phyloP scores from a whole-genome alignment of 768 basidiomycete genomes.

The Hirschioporus abietinus region DNA sequence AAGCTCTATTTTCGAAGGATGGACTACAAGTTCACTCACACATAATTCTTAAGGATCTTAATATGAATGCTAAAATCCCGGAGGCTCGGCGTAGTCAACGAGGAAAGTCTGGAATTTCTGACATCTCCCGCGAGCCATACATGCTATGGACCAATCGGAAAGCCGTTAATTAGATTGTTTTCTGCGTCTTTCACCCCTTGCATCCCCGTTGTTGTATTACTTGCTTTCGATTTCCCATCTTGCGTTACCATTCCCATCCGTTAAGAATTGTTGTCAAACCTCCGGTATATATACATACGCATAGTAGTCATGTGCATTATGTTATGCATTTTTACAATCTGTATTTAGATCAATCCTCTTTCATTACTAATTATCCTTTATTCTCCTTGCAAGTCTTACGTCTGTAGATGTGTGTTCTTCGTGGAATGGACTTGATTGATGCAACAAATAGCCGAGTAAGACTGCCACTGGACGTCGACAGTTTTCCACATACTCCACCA shows the following conservation, averaged over 20 bases:
- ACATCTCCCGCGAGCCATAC: constrained; percentile 74
- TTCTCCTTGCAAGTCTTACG: not conserved
- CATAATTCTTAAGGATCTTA: constrained; percentile 50
- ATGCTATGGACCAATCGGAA: constrained; percentile 86
- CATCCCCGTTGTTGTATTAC: not conserved
- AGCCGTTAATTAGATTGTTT: constrained; percentile 36
- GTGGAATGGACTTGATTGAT: not conserved
- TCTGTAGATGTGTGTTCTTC: not conserved
- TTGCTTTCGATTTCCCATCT: not conserved
- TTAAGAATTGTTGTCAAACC: not conserved
- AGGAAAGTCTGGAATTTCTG: constrained; percentile 52
- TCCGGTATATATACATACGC: not conserved
- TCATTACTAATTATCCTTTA: not conserved
- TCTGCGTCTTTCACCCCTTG: not conserved
- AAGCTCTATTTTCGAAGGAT: constrained; percentile 26
- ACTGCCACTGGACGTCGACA: not conserved
- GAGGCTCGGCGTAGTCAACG: constrained; percentile 79
- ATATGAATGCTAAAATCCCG: constrained; percentile 60
- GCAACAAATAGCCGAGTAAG: not conserved
- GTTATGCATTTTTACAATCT: not conserved
- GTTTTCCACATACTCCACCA: not conserved
- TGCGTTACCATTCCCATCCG: not conserved
- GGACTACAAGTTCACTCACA: not conserved
- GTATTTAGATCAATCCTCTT: not conserved
- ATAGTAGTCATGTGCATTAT: not conserved